These are phyloP conservation scores for Ceraceosorus bombacis DNA, from an alignment of 1,284 basidiomycete species.

Conservation along the genomic window DNA sequence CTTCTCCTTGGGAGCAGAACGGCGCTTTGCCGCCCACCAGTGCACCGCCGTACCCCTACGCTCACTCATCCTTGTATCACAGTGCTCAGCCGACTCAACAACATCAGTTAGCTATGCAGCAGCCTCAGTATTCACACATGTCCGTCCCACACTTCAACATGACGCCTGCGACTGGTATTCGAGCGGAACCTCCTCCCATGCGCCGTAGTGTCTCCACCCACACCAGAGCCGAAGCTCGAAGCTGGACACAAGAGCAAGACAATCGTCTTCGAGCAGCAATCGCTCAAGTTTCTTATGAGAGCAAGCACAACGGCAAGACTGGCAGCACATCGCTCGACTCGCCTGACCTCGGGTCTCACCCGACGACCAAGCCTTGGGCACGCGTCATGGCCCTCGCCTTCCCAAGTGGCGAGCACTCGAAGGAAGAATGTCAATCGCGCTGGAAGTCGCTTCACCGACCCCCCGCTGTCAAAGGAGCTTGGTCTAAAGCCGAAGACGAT, in stretches of 20 bases:
- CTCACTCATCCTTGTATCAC: no score
- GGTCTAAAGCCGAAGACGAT: constrained; percentile 31
- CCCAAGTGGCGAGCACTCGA: constrained; percentile 20
- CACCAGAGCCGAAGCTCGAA: neutral
- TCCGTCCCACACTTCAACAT: no score
- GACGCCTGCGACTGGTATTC: no score
- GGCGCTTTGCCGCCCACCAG: no score
- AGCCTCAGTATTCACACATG: no score
- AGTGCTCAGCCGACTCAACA: no score
- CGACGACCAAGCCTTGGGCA: constrained; percentile 14
- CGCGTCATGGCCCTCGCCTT: constrained; percentile 18
- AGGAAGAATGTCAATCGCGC: constrained; percentile 16
- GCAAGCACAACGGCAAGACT: neutral
- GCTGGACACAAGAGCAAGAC: constrained; percentile 8
- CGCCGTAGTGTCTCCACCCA: neutral
- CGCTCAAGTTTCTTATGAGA: constrained; percentile 1
- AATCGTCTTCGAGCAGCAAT: constrained; percentile 6
- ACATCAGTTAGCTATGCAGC: no score
- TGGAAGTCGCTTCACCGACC: constrained; percentile 18
- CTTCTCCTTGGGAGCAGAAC: no score
- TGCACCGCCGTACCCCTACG: no score
- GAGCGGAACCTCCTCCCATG: no score
- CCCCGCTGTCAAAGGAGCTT: constrained; percentile 29
- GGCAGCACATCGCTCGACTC: neutral
- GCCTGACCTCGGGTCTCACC: neutral